A percentile compares a stretch with the other conserved stretches of the same genome.
Evolutionary conservation across 225 moss, liverwort and hornwort species (phyloP).

Genomic region (Pseudoscleropodium purum): DNA sequence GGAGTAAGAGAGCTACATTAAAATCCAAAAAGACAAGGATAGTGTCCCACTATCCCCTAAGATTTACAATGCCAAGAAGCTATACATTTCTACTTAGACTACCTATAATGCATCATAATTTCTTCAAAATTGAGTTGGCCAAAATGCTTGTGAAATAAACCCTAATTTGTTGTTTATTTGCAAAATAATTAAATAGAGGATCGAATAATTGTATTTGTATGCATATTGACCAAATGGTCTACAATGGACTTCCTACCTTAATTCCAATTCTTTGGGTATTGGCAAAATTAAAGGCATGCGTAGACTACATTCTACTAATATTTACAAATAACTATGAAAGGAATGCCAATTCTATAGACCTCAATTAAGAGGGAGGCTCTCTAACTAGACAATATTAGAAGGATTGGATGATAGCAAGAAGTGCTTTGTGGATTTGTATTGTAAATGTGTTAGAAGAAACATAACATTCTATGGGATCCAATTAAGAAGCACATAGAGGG

Average conservation of each 20-base stretch:
- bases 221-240: rapidly evolving
- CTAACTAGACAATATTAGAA: background rate
- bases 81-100: too few species aligned
- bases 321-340: background rate
- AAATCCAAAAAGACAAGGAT: too few species aligned
- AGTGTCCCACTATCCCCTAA: too few species aligned
- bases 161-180: too few species aligned
- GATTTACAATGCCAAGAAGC: too few species aligned
- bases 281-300: background rate
- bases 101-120: too few species aligned
- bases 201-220: background rate
- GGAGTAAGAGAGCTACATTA: too few species aligned
- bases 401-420: background rate
- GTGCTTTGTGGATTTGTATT: background rate
- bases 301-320: background rate
- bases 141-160: background rate
- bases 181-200: background rate
- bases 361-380: background rate
- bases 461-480: too few species aligned
- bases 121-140: background rate
- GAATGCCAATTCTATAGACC: background rate
- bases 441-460: background rate
- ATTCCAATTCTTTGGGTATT: rapidly evolving
- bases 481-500: too few species aligned
- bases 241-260: background rate